phyloP scores from a whole-genome alignment of 352 stramenopile species.

The Globisporangium nagaii region DNA sequence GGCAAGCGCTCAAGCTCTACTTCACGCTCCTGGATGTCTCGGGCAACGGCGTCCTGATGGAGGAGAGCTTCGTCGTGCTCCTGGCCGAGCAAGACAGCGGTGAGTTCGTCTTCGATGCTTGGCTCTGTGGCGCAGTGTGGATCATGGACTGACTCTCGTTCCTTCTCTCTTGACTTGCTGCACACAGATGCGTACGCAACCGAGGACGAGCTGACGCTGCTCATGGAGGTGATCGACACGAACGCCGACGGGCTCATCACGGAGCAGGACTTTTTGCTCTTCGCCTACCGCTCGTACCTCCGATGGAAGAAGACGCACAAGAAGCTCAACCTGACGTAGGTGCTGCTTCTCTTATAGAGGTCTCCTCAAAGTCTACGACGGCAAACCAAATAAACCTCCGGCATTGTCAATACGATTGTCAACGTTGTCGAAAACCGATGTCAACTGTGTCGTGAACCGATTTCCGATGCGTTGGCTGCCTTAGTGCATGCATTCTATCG shows the following conservation, averaged over 20 bases:
- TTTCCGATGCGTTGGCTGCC: too few species aligned
- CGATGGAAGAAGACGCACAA: constrained; percentile 47
- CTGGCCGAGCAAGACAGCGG: constrained; percentile 76
- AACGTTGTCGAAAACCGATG: too few species aligned
- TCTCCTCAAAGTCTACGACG: too few species aligned
- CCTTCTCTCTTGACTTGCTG: not conserved
- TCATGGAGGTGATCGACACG: constrained; percentile 78
- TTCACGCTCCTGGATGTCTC: constrained; percentile 68
- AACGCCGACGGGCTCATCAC: constrained; percentile 74
- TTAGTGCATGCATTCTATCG: too few species aligned
- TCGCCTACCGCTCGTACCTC: constrained; percentile 67
- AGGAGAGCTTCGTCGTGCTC: constrained; percentile 79
- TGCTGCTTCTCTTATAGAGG: too few species aligned
- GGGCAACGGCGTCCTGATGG: constrained; percentile 60
- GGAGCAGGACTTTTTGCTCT: constrained; percentile 77
- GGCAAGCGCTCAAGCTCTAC: constrained; percentile 71
- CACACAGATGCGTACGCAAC: constrained; percentile 73
- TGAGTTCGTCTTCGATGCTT: constrained; percentile 16
- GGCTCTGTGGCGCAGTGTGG: not conserved
- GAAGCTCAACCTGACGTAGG: not conserved
- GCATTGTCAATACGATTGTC: too few species aligned
- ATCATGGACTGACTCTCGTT: constrained; percentile 7
- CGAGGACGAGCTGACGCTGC: constrained; percentile 68
- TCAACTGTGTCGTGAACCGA: too few species aligned
- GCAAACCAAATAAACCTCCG: too few species aligned